Evolutionary conservation across 371 early-diverging fungal species (phyloP).

Genomic region (Mortierella sp.): DNA sequence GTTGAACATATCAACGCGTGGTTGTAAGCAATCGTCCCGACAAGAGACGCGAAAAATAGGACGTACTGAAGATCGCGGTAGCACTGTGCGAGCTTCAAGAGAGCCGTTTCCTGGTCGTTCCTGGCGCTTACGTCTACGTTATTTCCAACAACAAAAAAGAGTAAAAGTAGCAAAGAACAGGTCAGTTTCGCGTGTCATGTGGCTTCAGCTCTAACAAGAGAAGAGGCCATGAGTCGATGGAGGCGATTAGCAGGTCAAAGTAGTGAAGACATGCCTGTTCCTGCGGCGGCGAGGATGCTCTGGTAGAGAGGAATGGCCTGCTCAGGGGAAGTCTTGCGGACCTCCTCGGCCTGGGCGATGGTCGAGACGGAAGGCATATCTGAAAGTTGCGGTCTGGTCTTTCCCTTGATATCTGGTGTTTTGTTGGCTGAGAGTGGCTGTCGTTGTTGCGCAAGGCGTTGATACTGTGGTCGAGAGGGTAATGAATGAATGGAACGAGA

Average conservation of each 20-base stretch:
- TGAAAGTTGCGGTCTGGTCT: not conserved
- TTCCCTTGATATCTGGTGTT: slow-evolving; percentile 1
- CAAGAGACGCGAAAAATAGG: not conserved
- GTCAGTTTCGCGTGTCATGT: slow-evolving; percentile 4
- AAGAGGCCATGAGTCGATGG: not conserved
- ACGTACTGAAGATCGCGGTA: slow-evolving; percentile 74
- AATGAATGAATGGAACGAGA: not conserved
- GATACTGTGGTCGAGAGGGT: not conserved
- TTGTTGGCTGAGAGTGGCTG: not conserved
- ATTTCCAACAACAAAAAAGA: not conserved
- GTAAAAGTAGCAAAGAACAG: not conserved
- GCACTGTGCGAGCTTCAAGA: slow-evolving; percentile 73
- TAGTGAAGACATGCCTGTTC: slow-evolving; percentile 37
- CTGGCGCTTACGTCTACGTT: slow-evolving; percentile 34
- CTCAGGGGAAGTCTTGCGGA: slow-evolving; percentile 65
- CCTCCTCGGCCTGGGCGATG: slow-evolving; percentile 66
- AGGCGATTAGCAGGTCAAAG: not conserved
- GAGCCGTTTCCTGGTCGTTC: slow-evolving; percentile 71
- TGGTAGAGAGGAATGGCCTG: slow-evolving; percentile 69
- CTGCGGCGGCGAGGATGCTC: slow-evolving; percentile 62
- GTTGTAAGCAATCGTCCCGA: not conserved
- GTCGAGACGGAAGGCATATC: slow-evolving; percentile 53
- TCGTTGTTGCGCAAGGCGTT: not conserved
- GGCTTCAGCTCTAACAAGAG: not conserved
- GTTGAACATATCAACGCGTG: not conserved